A percentile compares a stretch with the other conserved stretches of the same genome.
Conservation (phyloP, 257 asterid species). For the Penstemon barbatus region DNA sequence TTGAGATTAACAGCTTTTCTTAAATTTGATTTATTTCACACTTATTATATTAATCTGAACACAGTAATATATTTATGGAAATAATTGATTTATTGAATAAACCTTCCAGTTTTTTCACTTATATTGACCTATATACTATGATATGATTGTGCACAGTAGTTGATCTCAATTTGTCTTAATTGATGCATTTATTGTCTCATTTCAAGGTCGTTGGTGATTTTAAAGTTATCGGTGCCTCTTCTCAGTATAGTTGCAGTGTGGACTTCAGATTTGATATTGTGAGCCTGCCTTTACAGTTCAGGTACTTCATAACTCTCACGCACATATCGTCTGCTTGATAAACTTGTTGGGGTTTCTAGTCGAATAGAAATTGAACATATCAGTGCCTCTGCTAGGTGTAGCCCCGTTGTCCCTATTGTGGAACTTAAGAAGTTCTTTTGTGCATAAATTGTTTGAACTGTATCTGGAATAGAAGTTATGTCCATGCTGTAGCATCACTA, state of each 20-base stretch:
- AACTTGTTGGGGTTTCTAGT: not conserved
- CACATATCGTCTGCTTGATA: constrained; percentile 4
- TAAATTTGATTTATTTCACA: not conserved
- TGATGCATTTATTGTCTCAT: constrained; percentile 15
- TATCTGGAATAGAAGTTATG: not conserved
- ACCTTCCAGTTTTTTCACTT: constrained; percentile 7
- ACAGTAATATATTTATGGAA: constrained; percentile 3
- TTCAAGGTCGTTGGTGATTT: constrained; percentile 14
- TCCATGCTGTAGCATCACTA: constrained; percentile 5
- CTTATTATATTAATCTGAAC: not conserved
- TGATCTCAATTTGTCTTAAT: constrained; percentile 11
- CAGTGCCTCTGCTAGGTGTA: too few relatives aligned
- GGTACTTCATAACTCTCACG: constrained; percentile 6
- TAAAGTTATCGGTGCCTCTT: not conserved
- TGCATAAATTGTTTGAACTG: constrained; percentile 8
- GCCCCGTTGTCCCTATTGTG: not conserved
- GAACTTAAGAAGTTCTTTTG: constrained; percentile 1
- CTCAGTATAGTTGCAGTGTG: constrained; percentile 24
- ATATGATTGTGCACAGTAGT: not conserved
- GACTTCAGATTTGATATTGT: constrained; percentile 16
- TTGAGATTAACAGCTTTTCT: constrained; percentile 16
- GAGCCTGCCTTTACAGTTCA: constrained; percentile 22
- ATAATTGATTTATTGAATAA: constrained; percentile 18
- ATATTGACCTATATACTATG: not conserved
- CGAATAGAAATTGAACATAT: not conserved